These are phyloP conservation scores for Nakazawaea wyomingensis DNA, from an alignment of 805 yeast genomes.

Conservation along the genomic window DNA sequence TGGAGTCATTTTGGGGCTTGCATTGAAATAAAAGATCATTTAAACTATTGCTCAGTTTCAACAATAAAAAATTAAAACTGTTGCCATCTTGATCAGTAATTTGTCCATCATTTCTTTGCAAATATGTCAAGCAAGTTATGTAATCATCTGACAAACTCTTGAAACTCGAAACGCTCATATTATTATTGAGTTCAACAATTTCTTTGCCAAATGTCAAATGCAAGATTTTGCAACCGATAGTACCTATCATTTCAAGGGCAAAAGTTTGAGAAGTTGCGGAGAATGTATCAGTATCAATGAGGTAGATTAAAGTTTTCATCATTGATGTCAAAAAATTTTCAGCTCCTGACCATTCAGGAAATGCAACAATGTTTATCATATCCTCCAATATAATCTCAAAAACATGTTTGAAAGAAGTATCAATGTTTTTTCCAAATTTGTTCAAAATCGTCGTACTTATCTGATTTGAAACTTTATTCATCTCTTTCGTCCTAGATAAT, in stretches of 20 bases:
- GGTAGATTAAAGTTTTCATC: conserved; percentile 35
- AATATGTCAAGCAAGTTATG: conserved; percentile 14
- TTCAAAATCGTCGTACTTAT: conserved; percentile 26
- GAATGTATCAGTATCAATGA: conserved; percentile 34
- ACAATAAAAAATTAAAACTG: conserved; percentile 8
- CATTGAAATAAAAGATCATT: conserved; percentile 5
- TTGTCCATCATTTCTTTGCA: conserved; percentile 9
- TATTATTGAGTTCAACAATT: conserved; percentile 5
- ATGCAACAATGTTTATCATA: conserved; percentile 39
- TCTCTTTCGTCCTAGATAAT: background rate
- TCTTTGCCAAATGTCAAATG: conserved; percentile 24
- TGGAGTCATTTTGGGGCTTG: background rate
- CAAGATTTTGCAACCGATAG: conserved; percentile 48
- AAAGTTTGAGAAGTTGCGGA: conserved; percentile 41
- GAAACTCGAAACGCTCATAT: conserved; percentile 9
- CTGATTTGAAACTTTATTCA: conserved; percentile 19
- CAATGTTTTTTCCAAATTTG: conserved; percentile 27
- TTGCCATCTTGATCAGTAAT: background rate
- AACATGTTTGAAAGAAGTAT: conserved; percentile 26
- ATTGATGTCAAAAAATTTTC: conserved; percentile 44
- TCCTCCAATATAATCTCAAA: conserved; percentile 57
- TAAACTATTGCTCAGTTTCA: conserved; percentile 5
- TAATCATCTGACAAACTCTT: conserved; percentile 10
- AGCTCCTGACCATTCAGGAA: conserved; percentile 61
- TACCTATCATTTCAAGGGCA: conserved; percentile 57